Conservation (phyloP, 1,139 yeast genomes). For the Yamadazyma siamensis region DNA sequence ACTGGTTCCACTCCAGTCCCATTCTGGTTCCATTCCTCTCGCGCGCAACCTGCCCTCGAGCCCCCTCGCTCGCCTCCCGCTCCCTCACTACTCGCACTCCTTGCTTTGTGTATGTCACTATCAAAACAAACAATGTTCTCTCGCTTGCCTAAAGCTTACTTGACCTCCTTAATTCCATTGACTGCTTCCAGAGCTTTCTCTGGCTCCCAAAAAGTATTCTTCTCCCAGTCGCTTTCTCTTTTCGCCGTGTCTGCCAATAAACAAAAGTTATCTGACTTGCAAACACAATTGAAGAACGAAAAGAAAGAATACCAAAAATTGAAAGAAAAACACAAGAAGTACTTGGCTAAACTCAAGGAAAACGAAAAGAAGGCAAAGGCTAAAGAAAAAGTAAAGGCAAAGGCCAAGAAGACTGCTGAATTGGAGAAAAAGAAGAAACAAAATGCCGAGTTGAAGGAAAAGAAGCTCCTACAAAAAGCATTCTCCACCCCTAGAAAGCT, state of each 20-base stretch:
- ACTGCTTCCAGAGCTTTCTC: background rate
- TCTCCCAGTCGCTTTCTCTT: background rate
- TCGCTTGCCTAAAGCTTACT: too few relatives aligned
- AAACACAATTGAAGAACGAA: slow-evolving; percentile 21
- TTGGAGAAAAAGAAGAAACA: slow-evolving; percentile 16
- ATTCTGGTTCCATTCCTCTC: too few relatives aligned
- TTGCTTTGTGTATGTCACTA: too few relatives aligned
- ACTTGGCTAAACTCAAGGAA: too few relatives aligned
- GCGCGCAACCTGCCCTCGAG: too few relatives aligned
- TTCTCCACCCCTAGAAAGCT: slow-evolving; percentile 25
- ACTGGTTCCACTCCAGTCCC: too few relatives aligned
- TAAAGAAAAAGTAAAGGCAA: slow-evolving; percentile 10
- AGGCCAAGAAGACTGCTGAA: slow-evolving; percentile 10
- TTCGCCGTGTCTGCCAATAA: background rate
- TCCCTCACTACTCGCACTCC: too few relatives aligned
- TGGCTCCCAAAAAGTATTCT: background rate
- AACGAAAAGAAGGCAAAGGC: slow-evolving; percentile 15
- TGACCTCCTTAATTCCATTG: background rate
- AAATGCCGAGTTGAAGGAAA: too few relatives aligned
- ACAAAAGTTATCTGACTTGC: slow-evolving; percentile 8
- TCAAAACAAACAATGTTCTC: too few relatives aligned
- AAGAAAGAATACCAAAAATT: slow-evolving; percentile 18
- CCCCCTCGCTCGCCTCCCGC: too few relatives aligned
- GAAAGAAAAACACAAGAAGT: slow-evolving; percentile 18
- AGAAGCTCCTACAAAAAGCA: slow-evolving; percentile 22